These are phyloP conservation scores for Wickerhamomyces subpelliculosus DNA, from an alignment of 805 yeast species.

Conservation along the genomic window DNA sequence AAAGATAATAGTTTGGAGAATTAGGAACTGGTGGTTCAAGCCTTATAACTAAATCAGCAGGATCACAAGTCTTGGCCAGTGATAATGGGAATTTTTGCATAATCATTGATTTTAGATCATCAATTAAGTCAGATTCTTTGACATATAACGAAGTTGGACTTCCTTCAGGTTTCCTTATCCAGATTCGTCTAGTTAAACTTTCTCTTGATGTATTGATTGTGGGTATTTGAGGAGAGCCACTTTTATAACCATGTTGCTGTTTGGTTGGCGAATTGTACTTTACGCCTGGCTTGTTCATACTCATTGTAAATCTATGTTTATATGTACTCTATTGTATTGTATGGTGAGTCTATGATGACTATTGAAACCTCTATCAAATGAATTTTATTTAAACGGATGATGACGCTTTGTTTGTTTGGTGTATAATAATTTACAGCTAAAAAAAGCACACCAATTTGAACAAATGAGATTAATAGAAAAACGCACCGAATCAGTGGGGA, in stretches of 20 bases:
- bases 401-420: too few species aligned
- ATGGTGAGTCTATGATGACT: too few species aligned
- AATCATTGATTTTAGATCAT: constrained; percentile 69
- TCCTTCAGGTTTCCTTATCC: constrained; percentile 46
- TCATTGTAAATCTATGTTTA: not conserved
- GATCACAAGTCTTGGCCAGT: constrained; percentile 52
- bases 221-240: constrained; percentile 8
- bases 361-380: too few species aligned
- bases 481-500: too few species aligned
- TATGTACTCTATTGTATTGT: not conserved
- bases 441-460: too few species aligned
- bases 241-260: not conserved
- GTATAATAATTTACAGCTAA: too few species aligned
- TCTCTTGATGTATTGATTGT: constrained; percentile 10
- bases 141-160: constrained; percentile 68
- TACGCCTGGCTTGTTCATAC: not conserved
- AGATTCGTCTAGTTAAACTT: constrained; percentile 32
- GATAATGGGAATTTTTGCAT: constrained; percentile 62
- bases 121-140: constrained; percentile 59
- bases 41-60: constrained; percentile 52
- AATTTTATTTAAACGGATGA: too few species aligned
- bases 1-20: constrained; percentile 12
- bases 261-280: not conserved
- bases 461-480: too few species aligned
- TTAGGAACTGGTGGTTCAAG: constrained; percentile 9